These are phyloP conservation scores for Ogataea zsoltii DNA, from an alignment of 805 yeast species.

Conservation along the genomic window DNA sequence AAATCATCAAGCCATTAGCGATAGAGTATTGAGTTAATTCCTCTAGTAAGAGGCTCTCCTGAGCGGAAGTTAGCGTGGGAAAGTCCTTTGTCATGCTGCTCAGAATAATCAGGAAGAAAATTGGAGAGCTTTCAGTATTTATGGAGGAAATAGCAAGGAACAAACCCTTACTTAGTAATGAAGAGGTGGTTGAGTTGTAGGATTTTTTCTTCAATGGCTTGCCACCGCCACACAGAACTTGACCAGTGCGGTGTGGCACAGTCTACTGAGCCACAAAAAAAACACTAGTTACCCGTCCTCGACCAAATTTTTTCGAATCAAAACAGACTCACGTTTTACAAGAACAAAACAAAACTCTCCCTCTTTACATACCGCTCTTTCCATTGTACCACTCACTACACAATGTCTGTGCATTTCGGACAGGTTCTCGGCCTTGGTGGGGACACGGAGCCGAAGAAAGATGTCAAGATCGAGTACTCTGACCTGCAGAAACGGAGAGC, in stretches of 20 bases:
- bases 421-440: slow-evolving; percentile 28
- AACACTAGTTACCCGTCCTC: background rate
- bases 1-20: slow-evolving; percentile 80
- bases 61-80: slow-evolving; percentile 14
- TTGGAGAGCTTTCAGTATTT: too few relatives aligned
- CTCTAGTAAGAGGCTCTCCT: slow-evolving; percentile 16
- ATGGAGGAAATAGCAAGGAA: too few relatives aligned
- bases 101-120: too few relatives aligned
- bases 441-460: slow-evolving; percentile 13
- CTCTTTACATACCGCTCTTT: too few relatives aligned
- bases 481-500: slow-evolving; percentile 32
- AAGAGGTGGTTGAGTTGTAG: too few relatives aligned
- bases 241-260: too few relatives aligned
- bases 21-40: slow-evolving; percentile 70
- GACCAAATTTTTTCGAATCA: slow-evolving; percentile 9
- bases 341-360: background rate
- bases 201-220: too few relatives aligned
- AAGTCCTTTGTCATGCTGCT: slow-evolving; percentile 13
- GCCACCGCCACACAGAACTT: too few relatives aligned
- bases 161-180: too few relatives aligned
- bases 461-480: slow-evolving; percentile 23
- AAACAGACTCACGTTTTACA: slow-evolving; percentile 7
- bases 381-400: background rate
- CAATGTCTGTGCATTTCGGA: slow-evolving; percentile 32
- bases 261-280: too few relatives aligned